Conservation (phyloP, 2,329 filamentous ascomycete species). For the Colletotrichum sp. region DNA sequence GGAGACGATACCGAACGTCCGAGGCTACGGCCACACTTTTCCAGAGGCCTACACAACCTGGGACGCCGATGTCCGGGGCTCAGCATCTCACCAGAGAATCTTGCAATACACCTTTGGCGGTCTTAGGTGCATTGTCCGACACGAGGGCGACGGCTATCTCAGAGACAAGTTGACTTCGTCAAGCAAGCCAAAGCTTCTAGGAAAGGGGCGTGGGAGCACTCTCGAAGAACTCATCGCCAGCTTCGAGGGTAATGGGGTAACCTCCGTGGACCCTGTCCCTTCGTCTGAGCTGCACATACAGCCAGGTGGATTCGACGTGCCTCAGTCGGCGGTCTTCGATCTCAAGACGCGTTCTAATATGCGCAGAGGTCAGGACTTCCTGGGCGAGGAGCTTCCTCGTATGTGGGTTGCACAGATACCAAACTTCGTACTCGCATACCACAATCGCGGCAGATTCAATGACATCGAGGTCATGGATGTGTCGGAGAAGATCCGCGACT, state of each 20-base stretch:
- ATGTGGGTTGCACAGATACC: slow-evolving; percentile 46
- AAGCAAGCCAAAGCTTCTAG: no score
- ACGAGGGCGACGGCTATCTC: slow-evolving; percentile 60
- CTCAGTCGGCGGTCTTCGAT: slow-evolving; percentile 37
- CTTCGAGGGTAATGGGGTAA: not conserved
- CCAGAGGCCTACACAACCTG: slow-evolving; percentile 71
- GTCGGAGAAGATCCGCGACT: slow-evolving; percentile 31
- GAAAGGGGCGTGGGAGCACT: not conserved
- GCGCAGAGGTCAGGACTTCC: slow-evolving; percentile 28
- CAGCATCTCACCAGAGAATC: slow-evolving; percentile 66
- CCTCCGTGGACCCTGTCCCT: not conserved
- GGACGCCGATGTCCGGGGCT: slow-evolving; percentile 57
- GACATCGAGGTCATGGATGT: slow-evolving; percentile 40
- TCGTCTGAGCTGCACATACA: no score
- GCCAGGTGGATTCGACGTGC: not conserved
- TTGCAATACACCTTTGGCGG: slow-evolving; percentile 63
- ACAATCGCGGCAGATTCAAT: slow-evolving; percentile 38
- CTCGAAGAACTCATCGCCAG: not conserved
- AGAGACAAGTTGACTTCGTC: no score
- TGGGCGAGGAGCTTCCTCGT: slow-evolving; percentile 43
- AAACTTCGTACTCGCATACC: slow-evolving; percentile 32
- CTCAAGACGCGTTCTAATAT: slow-evolving; percentile 46
- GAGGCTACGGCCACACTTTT: slow-evolving; percentile 70
- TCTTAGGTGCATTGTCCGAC: slow-evolving; percentile 57
- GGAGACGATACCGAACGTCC: slow-evolving; percentile 59